Evolutionary conservation across 2,329 filamentous ascomycete genomes (phyloP).

Genomic region (Claviceps digitariae): DNA sequence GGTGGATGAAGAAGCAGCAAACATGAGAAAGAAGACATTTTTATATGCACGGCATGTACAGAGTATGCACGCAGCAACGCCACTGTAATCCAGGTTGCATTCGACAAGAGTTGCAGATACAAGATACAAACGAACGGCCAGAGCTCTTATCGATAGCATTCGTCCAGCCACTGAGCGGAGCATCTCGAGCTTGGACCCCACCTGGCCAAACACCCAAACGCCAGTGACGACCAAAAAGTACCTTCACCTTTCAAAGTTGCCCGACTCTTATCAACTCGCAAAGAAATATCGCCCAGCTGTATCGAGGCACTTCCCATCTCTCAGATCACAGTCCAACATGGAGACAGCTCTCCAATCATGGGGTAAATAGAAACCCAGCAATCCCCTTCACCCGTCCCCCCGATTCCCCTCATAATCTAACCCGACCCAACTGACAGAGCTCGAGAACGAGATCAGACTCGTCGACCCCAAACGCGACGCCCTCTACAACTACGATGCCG

Average conservation of each 20-base stretch:
- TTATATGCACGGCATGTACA: too few species aligned
- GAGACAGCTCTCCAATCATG: background rate
- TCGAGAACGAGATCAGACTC: conserved; percentile 73
- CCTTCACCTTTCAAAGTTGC: background rate
- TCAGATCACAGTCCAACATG: background rate
- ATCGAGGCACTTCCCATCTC: background rate
- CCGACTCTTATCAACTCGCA: background rate
- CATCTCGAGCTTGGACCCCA: background rate
- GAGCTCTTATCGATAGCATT: background rate
- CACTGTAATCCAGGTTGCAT: too few species aligned
- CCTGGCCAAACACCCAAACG: too few species aligned
- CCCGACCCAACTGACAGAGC: conserved; percentile 42
- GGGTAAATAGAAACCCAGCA: background rate
- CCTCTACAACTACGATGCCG: conserved; percentile 70
- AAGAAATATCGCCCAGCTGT: background rate
- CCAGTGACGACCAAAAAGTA: background rate
- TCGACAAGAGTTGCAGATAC: too few species aligned
- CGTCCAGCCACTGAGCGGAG: background rate
- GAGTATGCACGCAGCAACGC: too few species aligned
- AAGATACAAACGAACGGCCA: too few species aligned
- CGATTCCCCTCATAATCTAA: background rate
- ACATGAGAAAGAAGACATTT: too few species aligned
- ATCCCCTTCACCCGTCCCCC: too few species aligned
- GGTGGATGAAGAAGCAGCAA: too few species aligned
- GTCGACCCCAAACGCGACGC: conserved; percentile 80